A percentile compares a stretch with the other conserved stretches of the same genome.
Conservation (phyloP, 805 yeast species). For the Clavispora carvajalis region DNA sequence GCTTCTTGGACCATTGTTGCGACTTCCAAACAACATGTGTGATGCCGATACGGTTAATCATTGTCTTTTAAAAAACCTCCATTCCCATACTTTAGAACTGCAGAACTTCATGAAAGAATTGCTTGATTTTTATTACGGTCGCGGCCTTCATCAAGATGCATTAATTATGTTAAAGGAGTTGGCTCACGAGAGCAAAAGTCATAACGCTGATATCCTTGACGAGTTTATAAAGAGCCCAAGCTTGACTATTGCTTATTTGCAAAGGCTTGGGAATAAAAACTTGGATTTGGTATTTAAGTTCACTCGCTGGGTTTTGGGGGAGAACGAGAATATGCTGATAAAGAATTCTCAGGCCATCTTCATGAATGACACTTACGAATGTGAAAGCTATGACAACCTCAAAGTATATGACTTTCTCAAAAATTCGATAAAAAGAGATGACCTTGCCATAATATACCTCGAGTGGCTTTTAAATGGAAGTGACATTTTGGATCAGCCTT, state of each 20-base stretch:
- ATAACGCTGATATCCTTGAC: constrained; percentile 17
- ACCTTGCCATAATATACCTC: constrained; percentile 36
- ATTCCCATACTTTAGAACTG: constrained; percentile 17
- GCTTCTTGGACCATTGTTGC: constrained; percentile 74
- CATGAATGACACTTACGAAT: constrained; percentile 56
- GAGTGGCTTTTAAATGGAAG: constrained; percentile 39
- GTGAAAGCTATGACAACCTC: constrained; percentile 51
- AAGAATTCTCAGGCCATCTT: constrained; percentile 45
- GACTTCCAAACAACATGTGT: constrained; percentile 70
- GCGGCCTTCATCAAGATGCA: constrained; percentile 60
- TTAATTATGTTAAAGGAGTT: constrained; percentile 47
- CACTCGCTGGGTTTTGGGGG: constrained; percentile 46
- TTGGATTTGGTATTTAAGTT: constrained; percentile 54
- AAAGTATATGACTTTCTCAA: constrained; percentile 51
- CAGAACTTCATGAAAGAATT: constrained; percentile 56
- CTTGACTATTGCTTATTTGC: constrained; percentile 52
- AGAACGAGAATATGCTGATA: constrained; percentile 6
- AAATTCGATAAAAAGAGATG: constrained; percentile 16
- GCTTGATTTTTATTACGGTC: constrained; percentile 70
- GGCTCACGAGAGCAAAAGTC: constrained; percentile 11
- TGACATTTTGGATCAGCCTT: constrained; percentile 21
- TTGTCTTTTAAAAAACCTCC: constrained; percentile 39
- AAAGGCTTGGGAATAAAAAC: constrained; percentile 44
- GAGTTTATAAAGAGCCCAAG: constrained; percentile 33
- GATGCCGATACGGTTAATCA: constrained; percentile 56